Base-by-base conservation (phyloP, 306 rosid genomes). In the Sicyos edulis region DNA sequence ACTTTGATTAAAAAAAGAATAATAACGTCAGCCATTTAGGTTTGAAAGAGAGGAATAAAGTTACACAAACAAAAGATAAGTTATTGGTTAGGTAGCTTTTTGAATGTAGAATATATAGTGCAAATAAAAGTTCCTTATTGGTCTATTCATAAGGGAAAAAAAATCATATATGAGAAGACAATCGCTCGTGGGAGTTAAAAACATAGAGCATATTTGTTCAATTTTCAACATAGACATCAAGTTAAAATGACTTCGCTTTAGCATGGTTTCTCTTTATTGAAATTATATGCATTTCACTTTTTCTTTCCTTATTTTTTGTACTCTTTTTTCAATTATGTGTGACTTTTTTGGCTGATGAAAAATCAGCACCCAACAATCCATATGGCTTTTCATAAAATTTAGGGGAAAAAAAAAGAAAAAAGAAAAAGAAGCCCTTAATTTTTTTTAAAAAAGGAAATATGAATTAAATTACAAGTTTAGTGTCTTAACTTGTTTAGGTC, bases 121-220 rank as follows among this genome's bases (percentile, higher is more conserved):
- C 11, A 14, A 29, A 60, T 26, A 14, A 26, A 59, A 24, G 32
- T 7, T 60, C 3, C 7, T 26, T 13, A 59, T 60, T 58, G 64
- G 10, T 24, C 42, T 58, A 58, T 58, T 58, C 15, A 24, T 57
- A 3, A 6, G 17, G 21, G 0, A 7, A 8, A 54, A 8, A 57
- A 56, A 20, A 56, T 59, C 65, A 59, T 6, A 59, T 59, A 14
- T 24, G 66, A 13, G 20, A 61, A 62, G 68, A 62, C 68, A 62
- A 34, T 32, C 67, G 6, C 47, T 61, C 47, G 50, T 62, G 50
- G 49, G 50, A 0, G 22, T 62, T 1, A 14, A 26, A 15, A 55
- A 20, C 37, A 6, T 29, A 8, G 14, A 6, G 53, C 70, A 40
- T 40, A 42, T 0, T 64, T 64, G 53, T 64, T 64, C 3, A 4